Evolutionary conservation across 2,329 filamentous ascomycete species (phyloP).

Genomic region (Ceratocystis alfenasii): DNA sequence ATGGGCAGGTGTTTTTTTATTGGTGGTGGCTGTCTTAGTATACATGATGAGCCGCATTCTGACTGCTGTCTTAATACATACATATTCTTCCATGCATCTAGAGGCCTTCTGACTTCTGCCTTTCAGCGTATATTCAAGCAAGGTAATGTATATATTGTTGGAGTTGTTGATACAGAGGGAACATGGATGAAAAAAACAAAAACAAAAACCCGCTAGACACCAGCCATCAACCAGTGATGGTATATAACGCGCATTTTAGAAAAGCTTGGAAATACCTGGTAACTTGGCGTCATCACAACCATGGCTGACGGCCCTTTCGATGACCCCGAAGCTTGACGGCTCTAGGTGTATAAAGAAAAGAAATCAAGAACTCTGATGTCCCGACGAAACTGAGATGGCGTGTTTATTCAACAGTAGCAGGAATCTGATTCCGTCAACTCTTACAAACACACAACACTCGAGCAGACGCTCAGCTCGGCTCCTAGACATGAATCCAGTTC

Average conservation of each 20-base stretch:
- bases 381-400: neutral
- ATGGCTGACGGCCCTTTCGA: neutral
- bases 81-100: neutral
- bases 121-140: neutral
- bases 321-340: neutral
- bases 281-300: neutral
- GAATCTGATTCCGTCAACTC: neutral
- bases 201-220: neutral
- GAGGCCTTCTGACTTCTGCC: too few relatives aligned
- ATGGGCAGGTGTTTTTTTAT: conserved; percentile 12
- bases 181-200: neutral
- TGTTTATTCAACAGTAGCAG: neutral
- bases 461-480: neutral
- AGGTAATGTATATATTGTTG: neutral
- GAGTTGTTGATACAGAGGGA: neutral
- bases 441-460: neutral
- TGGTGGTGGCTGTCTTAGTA: neutral
- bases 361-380: neutral
- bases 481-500: neutral
- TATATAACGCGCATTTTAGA: neutral
- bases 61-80: neutral
- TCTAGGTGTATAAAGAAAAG: neutral
- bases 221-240: neutral
- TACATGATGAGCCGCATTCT: neutral
- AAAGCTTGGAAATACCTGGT: neutral